Conservation (phyloP, 2,329 filamentous ascomycete genomes). For the Calonectria pseudoreteaudii region DNA sequence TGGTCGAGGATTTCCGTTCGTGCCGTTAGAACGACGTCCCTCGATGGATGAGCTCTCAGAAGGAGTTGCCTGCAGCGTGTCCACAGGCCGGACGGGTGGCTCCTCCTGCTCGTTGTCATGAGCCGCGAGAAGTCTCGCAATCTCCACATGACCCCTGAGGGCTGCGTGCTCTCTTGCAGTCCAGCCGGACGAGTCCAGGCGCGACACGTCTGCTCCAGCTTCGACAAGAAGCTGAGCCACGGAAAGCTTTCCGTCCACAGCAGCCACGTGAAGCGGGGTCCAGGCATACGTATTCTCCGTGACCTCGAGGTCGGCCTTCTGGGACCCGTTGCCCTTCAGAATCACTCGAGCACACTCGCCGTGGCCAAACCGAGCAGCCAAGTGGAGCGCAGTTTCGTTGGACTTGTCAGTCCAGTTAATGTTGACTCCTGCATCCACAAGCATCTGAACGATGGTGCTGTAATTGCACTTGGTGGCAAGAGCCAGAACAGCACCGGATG, state of each 20-base stretch:
- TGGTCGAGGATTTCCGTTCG: slow-evolving; percentile 60
- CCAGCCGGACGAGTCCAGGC: slow-evolving; percentile 90
- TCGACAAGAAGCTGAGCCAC: slow-evolving; percentile 83
- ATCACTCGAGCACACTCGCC: slow-evolving; percentile 82
- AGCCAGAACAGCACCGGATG: slow-evolving; percentile 88
- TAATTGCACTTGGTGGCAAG: slow-evolving; percentile 92
- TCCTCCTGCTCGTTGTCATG: slow-evolving; percentile 53
- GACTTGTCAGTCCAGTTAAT: slow-evolving; percentile 93
- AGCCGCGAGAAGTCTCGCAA: slow-evolving; percentile 76
- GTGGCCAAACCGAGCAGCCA: slow-evolving; percentile 91
- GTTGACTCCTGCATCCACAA: slow-evolving; percentile 91
- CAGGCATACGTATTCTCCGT: slow-evolving; percentile 88
- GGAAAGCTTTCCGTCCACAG: slow-evolving; percentile 84
- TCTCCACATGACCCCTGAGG: slow-evolving; percentile 85
- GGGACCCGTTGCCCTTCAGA: slow-evolving; percentile 74
- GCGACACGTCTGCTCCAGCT: slow-evolving; percentile 80
- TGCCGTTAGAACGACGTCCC: slow-evolving; percentile 66
- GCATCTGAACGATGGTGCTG: slow-evolving; percentile 82
- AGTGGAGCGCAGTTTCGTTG: slow-evolving; percentile 91
- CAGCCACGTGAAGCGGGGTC: slow-evolving; percentile 95
- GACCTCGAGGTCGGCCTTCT: slow-evolving; percentile 82
- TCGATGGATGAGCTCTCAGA: slow-evolving; percentile 70
- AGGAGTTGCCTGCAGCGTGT: slow-evolving; percentile 35
- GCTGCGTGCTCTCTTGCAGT: slow-evolving; percentile 93
- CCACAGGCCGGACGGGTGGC: slow-evolving; percentile 32